Conservation (phyloP, 1,139 yeast genomes). For the Suhomyces bokatorum region DNA sequence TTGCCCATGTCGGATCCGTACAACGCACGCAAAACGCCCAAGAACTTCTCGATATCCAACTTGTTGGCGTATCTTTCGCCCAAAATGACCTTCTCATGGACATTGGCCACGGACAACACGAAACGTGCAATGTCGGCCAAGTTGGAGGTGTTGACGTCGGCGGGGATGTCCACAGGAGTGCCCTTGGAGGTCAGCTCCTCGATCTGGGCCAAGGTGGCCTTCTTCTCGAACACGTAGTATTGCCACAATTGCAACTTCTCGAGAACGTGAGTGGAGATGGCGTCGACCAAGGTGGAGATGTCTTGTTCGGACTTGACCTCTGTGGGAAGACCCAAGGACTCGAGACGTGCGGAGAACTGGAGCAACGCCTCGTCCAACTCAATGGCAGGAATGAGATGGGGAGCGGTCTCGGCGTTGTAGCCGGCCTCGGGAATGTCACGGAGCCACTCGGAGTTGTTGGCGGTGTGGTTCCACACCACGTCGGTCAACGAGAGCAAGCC, state of each 20-base stretch:
- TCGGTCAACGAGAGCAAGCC: constrained; percentile 80
- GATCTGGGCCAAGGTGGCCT: constrained; percentile 32
- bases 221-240: constrained; percentile 70
- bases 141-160: constrained; percentile 31
- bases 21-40: constrained; percentile 40
- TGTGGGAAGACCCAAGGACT: constrained; percentile 60
- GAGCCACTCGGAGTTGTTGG: constrained; percentile 85
- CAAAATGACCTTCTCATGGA: constrained; percentile 23
- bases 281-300: constrained; percentile 59
- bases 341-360: constrained; percentile 60
- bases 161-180: constrained; percentile 33
- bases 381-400: constrained; percentile 81
- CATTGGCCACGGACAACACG: constrained; percentile 44
- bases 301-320: constrained; percentile 52
- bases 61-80: constrained; percentile 52
- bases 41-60: constrained; percentile 52
- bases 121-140: constrained; percentile 51
- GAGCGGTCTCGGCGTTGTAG: constrained; percentile 82
- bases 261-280: constrained; percentile 66
- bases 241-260: constrained; percentile 79
- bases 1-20: constrained; percentile 36
- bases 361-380: constrained; percentile 73
- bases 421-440: constrained; percentile 87
- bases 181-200: constrained; percentile 27
- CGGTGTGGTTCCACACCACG: constrained; percentile 93